A percentile compares a stretch with the other conserved stretches of the same genome.
Evolutionary conservation across 176 grass and related monocot genomes (phyloP).

Genomic region (Cymbopogon citratus): DNA sequence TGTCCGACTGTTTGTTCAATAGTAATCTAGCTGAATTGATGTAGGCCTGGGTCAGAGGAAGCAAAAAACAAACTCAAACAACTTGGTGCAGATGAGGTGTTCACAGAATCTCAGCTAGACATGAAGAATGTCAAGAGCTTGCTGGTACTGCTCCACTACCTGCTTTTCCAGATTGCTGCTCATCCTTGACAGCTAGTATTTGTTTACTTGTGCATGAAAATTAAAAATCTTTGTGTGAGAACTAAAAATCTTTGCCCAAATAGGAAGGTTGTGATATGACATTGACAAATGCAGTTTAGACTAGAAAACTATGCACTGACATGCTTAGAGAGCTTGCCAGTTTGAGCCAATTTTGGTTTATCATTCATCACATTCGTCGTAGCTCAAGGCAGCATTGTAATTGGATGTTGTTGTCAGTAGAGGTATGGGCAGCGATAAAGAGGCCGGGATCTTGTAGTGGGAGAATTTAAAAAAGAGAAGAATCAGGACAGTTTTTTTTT

Average conservation of each 20-base stretch:
- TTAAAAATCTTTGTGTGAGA: background rate
- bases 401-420: background rate
- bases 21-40: background rate
- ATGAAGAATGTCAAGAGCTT: slow-evolving; percentile 73
- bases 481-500: background rate
- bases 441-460: background rate
- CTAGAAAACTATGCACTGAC: background rate
- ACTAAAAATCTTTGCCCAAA: background rate
- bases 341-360: background rate
- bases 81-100: slow-evolving; percentile 77
- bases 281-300: background rate
- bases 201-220: background rate
- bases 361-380: background rate
- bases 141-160: slow-evolving; percentile 45
- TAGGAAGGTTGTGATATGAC: background rate
- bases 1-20: background rate
- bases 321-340: background rate
- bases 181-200: background rate
- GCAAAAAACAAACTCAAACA: slow-evolving; percentile 68
- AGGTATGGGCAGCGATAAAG: background rate
- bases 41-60: slow-evolving; percentile 69
- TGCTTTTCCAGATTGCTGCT: background rate
- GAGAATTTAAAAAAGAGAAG: background rate
- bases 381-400: background rate
- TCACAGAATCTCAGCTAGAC: slow-evolving; percentile 73